Evolutionary conservation across 2,329 filamentous ascomycete genomes (phyloP).

Genomic region (Colletotrichum somersetense): DNA sequence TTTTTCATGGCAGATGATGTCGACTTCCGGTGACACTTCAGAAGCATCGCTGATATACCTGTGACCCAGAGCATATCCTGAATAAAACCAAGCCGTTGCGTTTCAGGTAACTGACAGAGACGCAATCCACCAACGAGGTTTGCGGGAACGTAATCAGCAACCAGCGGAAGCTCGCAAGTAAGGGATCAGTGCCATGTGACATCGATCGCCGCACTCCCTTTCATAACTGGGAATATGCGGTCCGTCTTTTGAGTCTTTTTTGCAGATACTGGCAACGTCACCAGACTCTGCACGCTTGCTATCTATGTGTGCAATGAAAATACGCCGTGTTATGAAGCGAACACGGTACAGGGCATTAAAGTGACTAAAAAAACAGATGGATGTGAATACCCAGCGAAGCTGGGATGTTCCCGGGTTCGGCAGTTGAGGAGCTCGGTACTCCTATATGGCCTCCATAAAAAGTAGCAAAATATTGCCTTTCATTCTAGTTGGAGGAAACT

Average conservation of each 20-base stretch:
- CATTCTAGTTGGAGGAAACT: neutral
- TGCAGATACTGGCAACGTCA: neutral
- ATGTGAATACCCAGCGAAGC: neutral
- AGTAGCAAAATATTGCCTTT: neutral
- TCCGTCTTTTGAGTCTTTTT: neutral
- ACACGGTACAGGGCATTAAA: neutral
- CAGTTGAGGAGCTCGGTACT: neutral
- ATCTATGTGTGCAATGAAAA: neutral
- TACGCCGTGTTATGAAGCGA: neutral
- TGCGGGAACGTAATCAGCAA: neutral
- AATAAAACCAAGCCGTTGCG: neutral
- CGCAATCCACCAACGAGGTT: neutral
- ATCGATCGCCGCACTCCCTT: neutral
- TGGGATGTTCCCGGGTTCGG: neutral
- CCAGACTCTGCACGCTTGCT: neutral
- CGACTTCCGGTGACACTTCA: neutral
- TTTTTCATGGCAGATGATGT: neutral
- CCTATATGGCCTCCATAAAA: neutral
- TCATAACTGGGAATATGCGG: fast-evolving
- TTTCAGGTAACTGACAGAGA: neutral
- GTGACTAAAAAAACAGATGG: neutral
- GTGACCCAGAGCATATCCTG: too few species aligned
- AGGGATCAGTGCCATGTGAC: neutral
- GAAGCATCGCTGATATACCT: neutral
- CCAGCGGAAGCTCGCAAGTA: neutral